Evolutionary conservation across 2,329 filamentous ascomycete species (phyloP).

Genomic region (Aureobasidium zeae): DNA sequence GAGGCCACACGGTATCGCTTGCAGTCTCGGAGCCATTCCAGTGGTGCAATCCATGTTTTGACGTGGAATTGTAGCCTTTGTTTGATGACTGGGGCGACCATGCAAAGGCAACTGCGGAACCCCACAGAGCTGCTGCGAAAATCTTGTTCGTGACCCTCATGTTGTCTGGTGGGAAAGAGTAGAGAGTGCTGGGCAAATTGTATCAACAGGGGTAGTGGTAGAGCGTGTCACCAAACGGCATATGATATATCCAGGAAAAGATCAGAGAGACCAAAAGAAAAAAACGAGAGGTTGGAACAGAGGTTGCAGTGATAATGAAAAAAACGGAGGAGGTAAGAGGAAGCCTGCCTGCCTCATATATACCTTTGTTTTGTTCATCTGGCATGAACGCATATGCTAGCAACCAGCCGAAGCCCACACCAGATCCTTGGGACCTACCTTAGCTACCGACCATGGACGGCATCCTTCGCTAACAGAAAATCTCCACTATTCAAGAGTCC

Average conservation of each 20-base stretch:
- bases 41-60: not conserved
- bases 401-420: not conserved
- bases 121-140: constrained; percentile 4
- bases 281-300: not conserved
- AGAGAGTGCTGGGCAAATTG: not conserved
- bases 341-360: not conserved
- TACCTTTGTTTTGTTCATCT: too few species aligned
- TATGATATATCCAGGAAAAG: not conserved
- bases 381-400: too few species aligned
- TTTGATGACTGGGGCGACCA: not conserved
- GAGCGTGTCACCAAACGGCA: not conserved
- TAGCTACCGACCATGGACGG: not conserved
- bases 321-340: not conserved
- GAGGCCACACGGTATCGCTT: not conserved
- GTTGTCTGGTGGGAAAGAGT: not conserved
- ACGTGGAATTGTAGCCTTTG: not conserved
- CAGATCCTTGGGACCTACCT: not conserved
- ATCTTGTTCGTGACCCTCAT: constrained; percentile 3
- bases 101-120: constrained; percentile 1
- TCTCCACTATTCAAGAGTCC: not conserved
- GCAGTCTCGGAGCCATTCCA: not conserved
- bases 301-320: constrained; percentile 1
- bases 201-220: not conserved
- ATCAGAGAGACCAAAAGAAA: constrained; percentile 4
- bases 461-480: not conserved